Evolutionary conservation across 371 early-diverging fungal genomes (phyloP), one percentile per base, ranked within the genome.

Genomic region (Basidiobolus heterosporus): DNA sequence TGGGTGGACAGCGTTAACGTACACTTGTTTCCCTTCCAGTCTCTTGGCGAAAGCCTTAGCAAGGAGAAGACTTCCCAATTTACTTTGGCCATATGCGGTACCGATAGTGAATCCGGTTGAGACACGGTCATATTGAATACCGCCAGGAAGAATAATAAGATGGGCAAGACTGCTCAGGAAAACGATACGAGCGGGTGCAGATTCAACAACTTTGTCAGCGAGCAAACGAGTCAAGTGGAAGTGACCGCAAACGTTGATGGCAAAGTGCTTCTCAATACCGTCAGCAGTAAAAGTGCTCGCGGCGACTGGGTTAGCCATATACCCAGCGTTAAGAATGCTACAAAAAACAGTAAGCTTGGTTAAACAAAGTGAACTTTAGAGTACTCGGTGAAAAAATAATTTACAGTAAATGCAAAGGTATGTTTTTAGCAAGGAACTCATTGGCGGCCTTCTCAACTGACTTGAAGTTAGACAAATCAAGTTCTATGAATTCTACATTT

Each of bases 11-110:
- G 42, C 15, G 20, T 42, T 42, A 22, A 42, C 20, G 13, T 30
- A 30, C 3, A 30, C 30, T 9, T 30, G 30, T 9, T 30, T 42
- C 11, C 42, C 22, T 11, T 17, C 20, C 42, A 57, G 49, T n/a
- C 61, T 54, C 17, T 57, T 51, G 3, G 61, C 57, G n/a, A 84
- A 58, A 2, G 65, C 63, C 6, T 60, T 64, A 36, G 76, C 62
- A 52, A 74, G 77, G 23, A 77, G 61, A 14, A 79, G 47, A 56
- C 78, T 80, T 50, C 74, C 67, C 38, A 84, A 65, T 52, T 82
- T 82, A 22, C 66, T 59, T 9, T 66, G 60, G 11, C 65, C 68
- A 48, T 61, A 61, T 11, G 75, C 75, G 15, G n/a, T 4, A 44
- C 13, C 4, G 50, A 43, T 5, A 57, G 47, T 41, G 60, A 48